phyloP scores from a whole-genome alignment of 2,329 filamentous ascomycete genomes.

The Sclerotinia minor region DNA sequence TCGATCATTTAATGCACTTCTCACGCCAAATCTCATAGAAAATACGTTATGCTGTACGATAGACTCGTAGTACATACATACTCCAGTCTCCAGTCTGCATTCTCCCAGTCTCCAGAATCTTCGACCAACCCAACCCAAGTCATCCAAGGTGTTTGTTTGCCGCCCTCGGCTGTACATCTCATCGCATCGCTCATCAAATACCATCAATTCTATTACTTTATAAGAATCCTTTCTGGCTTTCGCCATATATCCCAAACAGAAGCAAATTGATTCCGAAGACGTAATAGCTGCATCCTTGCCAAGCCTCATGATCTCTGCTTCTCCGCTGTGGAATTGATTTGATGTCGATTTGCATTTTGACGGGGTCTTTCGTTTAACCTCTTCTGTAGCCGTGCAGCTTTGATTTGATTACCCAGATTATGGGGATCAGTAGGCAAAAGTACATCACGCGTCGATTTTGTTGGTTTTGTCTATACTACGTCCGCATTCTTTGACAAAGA shows the following conservation, averaged over 20 bases:
- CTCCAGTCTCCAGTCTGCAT: too few relatives aligned
- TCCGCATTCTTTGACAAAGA: slow-evolving; percentile 19
- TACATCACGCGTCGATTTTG: neutral
- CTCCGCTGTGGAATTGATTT: slow-evolving; percentile 19
- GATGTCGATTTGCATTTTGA: neutral
- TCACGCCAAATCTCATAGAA: neutral
- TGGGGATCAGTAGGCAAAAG: neutral
- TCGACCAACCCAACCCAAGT: neutral
- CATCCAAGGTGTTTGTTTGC: neutral
- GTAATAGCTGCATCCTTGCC: slow-evolving; percentile 23
- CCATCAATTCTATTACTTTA: slow-evolving; percentile 20
- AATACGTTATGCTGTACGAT: slow-evolving; percentile 1
- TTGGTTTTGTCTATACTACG: too few relatives aligned
- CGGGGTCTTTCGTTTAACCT: neutral
- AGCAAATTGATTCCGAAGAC: slow-evolving; percentile 14
- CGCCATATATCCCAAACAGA: neutral
- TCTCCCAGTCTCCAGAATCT: too few relatives aligned
- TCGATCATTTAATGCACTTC: neutral
- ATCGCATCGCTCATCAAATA: too few relatives aligned
- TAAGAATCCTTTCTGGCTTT: neutral
- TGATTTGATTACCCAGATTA: neutral
- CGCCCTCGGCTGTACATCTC: too few relatives aligned
- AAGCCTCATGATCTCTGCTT: slow-evolving; percentile 16
- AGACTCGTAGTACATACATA: too few relatives aligned
- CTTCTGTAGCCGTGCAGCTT: neutral